Conservation (phyloP, 257 asterid genomes). For the Solanum sitiens region DNA sequence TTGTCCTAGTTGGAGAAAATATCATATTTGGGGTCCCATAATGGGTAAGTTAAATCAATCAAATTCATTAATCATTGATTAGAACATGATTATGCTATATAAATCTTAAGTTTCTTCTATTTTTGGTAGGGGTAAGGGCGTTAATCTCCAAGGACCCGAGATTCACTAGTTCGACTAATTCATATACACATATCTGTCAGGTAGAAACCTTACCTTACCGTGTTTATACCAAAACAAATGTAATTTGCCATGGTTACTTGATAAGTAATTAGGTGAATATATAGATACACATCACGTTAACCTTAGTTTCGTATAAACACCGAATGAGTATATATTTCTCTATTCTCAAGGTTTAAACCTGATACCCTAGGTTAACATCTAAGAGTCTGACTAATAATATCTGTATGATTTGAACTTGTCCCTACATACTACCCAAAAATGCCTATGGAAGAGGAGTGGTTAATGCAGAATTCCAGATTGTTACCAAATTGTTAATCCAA, state of each 20-base stretch:
- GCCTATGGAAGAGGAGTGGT: background rate
- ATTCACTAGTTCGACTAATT: background rate
- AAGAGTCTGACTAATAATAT: background rate
- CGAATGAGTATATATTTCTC: background rate
- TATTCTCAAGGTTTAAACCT: background rate
- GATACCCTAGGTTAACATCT: background rate
- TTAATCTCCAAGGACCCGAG: background rate
- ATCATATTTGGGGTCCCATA: background rate
- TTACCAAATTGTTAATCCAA: background rate
- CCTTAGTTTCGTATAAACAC: background rate
- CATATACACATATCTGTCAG: background rate
- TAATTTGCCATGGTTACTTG: background rate
- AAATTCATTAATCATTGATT: background rate
- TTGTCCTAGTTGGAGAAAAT: slow-evolving; percentile 1
- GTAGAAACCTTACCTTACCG: background rate
- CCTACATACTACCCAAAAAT: background rate
- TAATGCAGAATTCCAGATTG: background rate
- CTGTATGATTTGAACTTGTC: background rate
- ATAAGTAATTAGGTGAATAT: background rate
- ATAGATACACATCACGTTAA: background rate
- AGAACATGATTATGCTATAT: background rate
- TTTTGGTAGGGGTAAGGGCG: background rate
- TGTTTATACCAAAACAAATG: background rate
- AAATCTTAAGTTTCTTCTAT: background rate
- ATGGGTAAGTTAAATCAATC: background rate